phyloP scores from a whole-genome alignment of 352 stramenopile species.

The Saprolegnia parasitica region DNA sequence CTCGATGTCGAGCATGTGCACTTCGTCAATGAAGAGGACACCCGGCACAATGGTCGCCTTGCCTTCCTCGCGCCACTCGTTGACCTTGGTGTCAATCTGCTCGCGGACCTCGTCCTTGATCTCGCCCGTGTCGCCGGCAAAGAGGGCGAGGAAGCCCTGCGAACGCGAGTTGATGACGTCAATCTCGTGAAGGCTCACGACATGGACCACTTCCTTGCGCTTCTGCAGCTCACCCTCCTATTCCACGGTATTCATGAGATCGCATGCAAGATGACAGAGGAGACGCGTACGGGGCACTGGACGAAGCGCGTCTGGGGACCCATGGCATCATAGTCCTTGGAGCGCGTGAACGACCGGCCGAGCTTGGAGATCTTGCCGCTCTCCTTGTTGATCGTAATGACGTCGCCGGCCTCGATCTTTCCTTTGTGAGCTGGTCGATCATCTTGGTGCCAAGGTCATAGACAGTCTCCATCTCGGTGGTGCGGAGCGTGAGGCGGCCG shows the following conservation, averaged over 20 bases:
- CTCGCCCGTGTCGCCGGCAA: slow-evolving; percentile 98
- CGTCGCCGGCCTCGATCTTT: slow-evolving; percentile 98
- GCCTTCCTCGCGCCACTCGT: slow-evolving; percentile 93
- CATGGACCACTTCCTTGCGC: slow-evolving; percentile 97
- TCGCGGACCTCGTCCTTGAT: slow-evolving; percentile 98
- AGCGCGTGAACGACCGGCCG: slow-evolving; percentile 95
- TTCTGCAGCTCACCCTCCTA: slow-evolving; percentile 98
- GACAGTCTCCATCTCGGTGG: slow-evolving; percentile 99
- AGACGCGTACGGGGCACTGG: slow-evolving; percentile 46
- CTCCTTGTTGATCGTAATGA: slow-evolving; percentile 99
- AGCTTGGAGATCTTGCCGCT: slow-evolving; percentile 98
- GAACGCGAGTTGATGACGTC: slow-evolving; percentile 99
- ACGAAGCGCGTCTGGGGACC: slow-evolving; percentile 84
- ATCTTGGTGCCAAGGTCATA: slow-evolving; percentile 99
- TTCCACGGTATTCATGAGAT: neutral
- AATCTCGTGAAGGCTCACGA: slow-evolving; percentile 98
- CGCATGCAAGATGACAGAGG: neutral
- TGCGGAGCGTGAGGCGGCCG: slow-evolving; percentile 96
- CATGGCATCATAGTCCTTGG: slow-evolving; percentile 98
- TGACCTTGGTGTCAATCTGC: slow-evolving; percentile 98
- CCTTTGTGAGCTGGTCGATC: slow-evolving; percentile 98
- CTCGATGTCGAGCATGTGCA: slow-evolving; percentile 99
- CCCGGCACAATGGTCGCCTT: slow-evolving; percentile 98
- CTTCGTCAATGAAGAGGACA: slow-evolving; percentile 99
- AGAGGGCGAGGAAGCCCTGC: slow-evolving; percentile 98